Percentiles rank a stretch among this genome's conserved stretches.
These are phyloP conservation scores for Pseudogymnoascus sp. DNA, from an alignment of 2,329 filamentous ascomycete genomes.

Conservation along the genomic window DNA sequence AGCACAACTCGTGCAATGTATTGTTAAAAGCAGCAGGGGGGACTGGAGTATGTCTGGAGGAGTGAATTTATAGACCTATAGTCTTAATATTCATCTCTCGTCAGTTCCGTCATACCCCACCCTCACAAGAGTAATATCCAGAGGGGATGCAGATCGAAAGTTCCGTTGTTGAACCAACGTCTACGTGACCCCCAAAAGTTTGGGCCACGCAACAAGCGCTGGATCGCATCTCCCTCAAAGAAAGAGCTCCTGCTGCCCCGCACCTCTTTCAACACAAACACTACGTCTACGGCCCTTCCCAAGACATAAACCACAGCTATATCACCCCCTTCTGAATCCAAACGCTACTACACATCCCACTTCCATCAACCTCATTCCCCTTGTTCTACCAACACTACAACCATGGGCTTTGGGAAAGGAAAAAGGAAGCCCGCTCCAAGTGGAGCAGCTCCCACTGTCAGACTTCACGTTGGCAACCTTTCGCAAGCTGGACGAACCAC, in stretches of 20 bases:
- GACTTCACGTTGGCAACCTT: not conserved
- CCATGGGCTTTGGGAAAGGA: not conserved
- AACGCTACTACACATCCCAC: not conserved
- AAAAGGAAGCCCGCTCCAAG: not conserved
- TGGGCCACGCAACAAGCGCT: not conserved
- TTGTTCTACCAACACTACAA: not conserved
- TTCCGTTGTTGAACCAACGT: not conserved
- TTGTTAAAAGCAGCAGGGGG: not conserved
- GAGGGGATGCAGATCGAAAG: not conserved
- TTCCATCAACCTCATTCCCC: not conserved
- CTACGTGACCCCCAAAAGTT: not conserved
- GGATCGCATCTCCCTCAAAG: not conserved
- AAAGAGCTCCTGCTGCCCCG: not conserved
- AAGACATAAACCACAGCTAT: not conserved
- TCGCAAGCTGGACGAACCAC: not conserved
- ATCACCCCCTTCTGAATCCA: not conserved
- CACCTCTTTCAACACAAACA: not conserved
- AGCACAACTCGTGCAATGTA: too few species aligned
- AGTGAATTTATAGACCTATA: not conserved
- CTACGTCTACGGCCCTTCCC: not conserved
- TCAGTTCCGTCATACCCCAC: not conserved
- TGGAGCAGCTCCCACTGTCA: not conserved
- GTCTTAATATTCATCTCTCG: not conserved
- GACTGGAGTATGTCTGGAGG: not conserved
- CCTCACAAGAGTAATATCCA: not conserved